Percentiles rank a stretch among this genome's conserved stretches.
These are phyloP conservation scores for Histomonas meleagridis DNA, from an alignment of 208 protist species.

Conservation along the genomic window DNA sequence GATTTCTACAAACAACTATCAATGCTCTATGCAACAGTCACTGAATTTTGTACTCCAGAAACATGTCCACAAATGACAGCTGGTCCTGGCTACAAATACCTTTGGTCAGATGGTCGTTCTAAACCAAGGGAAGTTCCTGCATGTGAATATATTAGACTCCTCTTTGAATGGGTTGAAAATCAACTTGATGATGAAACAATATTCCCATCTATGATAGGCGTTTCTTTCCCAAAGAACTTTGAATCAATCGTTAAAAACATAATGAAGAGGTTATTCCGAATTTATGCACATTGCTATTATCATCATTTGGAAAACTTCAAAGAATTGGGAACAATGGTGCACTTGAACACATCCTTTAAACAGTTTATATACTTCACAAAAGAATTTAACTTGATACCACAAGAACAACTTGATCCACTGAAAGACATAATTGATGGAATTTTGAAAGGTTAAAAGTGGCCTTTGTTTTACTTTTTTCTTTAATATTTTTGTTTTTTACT, in stretches of 20 bases:
- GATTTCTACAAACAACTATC: constrained; percentile 99
- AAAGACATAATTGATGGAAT: neutral
- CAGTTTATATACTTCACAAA: constrained; percentile 70
- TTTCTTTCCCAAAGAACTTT: constrained; percentile 64
- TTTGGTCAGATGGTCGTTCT: constrained; percentile 79
- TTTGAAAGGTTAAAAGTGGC: neutral
- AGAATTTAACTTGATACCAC: constrained; percentile 57
- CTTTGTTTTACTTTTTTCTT: too few species aligned
- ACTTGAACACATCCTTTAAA: constrained; percentile 76
- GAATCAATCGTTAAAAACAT: constrained; percentile 75
- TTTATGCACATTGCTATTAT: constrained; percentile 96
- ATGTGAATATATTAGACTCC: constrained; percentile 82
- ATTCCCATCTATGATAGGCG: neutral
- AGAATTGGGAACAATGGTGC: constrained; percentile 77
- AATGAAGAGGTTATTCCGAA: constrained; percentile 89
- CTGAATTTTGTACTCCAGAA: constrained; percentile 87
- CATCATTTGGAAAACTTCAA: constrained; percentile 83
- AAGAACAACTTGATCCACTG: constrained; percentile 3
- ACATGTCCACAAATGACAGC: constrained; percentile 79
- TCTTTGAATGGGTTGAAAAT: constrained; percentile 90
- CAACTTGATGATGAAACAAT: constrained; percentile 29
- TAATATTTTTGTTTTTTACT: too few species aligned
- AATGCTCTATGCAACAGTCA: constrained; percentile 88
- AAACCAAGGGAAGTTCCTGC: constrained; percentile 80
- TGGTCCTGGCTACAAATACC: constrained; percentile 45